Percentiles rank a stretch among this genome's conserved stretches.
Evolutionary conservation across 495 filamentous ascomycete species (phyloP).

Genomic region (Penicillium bialowiezense): DNA sequence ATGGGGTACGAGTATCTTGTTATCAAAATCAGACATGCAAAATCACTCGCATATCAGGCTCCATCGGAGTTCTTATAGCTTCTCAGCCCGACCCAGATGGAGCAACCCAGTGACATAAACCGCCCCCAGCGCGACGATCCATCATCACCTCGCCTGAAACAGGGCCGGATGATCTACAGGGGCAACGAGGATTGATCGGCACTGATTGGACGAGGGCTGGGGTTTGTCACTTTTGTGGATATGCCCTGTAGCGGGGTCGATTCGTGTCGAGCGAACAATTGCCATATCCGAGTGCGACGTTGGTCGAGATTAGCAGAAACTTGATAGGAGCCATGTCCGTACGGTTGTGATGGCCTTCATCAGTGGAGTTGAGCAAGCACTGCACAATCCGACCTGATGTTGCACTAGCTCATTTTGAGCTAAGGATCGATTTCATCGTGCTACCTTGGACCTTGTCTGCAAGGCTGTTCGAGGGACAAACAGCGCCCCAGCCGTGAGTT

Average conservation of each 20-base stretch:
- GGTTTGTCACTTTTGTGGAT: background rate
- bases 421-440: background rate
- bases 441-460: background rate
- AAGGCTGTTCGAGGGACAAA: background rate
- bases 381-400: too few species aligned
- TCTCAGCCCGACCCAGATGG: background rate
- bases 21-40: background rate
- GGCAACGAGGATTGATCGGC: constrained; percentile 5
- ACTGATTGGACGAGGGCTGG: constrained; percentile 4
- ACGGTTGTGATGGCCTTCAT: too few species aligned
- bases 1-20: background rate
- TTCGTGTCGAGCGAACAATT: background rate
- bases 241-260: constrained; percentile 1
- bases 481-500: background rate
- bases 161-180: constrained; percentile 18
- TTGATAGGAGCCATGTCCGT: too few species aligned
- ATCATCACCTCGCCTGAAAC: constrained; percentile 5
- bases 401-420: too few species aligned
- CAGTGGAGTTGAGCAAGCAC: too few species aligned
- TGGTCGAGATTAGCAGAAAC: too few species aligned
- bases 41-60: constrained; percentile 11
- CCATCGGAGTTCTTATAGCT: constrained; percentile 22
- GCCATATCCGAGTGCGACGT: background rate
- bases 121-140: constrained; percentile 6
- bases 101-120: constrained; percentile 1